Evolutionary conservation across 306 rosid species (phyloP), one percentile per base, ranked within the genome.

Genomic region (Medicago lupulina): DNA sequence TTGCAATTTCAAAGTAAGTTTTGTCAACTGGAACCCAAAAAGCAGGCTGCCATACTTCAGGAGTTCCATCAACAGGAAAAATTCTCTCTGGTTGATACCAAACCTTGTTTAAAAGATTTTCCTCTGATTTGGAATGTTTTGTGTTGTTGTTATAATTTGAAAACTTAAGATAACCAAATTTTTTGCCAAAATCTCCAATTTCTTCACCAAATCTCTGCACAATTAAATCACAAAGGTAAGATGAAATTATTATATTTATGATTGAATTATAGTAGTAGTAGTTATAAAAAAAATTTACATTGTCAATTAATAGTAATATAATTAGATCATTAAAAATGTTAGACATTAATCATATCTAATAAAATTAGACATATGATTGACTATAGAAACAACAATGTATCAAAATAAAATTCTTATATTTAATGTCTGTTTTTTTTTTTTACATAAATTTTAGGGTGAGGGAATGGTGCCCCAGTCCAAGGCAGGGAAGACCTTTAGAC

Each of bases 81-180:
- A 84, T 59, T 78, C 89, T 88, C 72, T 93, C 98, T n/a, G 73
- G 53, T 81, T 61, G 93, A 63, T 80, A 93, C 97, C 97, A 93
- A 3, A 85, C 86, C 54, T 71, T 89, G 79, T 91, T 93, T 40
- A 91, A 46, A 73, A 86, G 78, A 75, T 88, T 91, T 44, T 73
- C 51, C 9, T 18, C 70, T 39, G 76, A 16, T 9, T 67, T 80
- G 4, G 28, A 73, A 68, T 60, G 53, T 81, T 21, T 39, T 36
- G 85, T 84, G 70, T 59, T 16, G 78, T 76, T 82, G 61, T 60
- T 85, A 86, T 68, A 90, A 57, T 84, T 21, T 0, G 92, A 54
- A 78, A 91, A 85, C 3, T 81, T 55, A 4, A 92, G 73, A 77
- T 85, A 71, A 21, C 92, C 96, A 17, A 83, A 51, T 66, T 44